Base-by-base conservation (phyloP, 192 early-diverging fungal species). In the Coemansia sp. region DNA sequence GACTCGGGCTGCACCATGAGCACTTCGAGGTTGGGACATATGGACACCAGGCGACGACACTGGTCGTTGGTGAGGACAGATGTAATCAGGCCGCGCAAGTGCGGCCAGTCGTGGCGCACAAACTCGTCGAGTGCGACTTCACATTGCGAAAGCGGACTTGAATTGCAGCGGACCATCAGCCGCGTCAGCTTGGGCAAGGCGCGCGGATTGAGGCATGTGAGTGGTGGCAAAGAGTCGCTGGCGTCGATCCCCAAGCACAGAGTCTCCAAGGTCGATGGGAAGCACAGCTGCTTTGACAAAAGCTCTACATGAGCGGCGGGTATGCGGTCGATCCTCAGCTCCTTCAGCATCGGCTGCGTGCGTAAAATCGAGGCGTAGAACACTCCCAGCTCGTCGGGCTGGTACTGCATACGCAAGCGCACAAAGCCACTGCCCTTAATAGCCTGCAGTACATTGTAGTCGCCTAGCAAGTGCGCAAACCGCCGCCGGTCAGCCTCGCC, bases 321-420 rank as follows among this genome's bases (percentile, higher is more conserved):
- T 15, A 83, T 77, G 38, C 70, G 76, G 63, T 83, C 80, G 32
- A 83, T 83, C 37, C 80, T 69, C 64, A 83, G 80, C 64, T 83
- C 80, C 23, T 66, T 70, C 53, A 83, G 70, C 41, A 57, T 61
- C 19, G 80, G 70, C 60, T 83, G 80, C 0, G 80, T 78, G 44
- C 80, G 80, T 55, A 83, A 41, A 15, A 83, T 66, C 25, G 80
- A 83, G 25, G 80, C 75, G 62, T 83, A 83, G 44, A 83, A 83
- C 29, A 83, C 76, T 6, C 80, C 80, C 69, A 83, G 76, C 62
- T 83, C 80, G 67, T 83, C 80, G 0, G 80, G 75, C 76, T 83
- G 80, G 63, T 75, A 83, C 64, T 83, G 80, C 80, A 83, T 66
- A 17, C 80, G 73, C 70, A 83, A 62, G 14, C 76, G 69, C 45